Evolutionary conservation across 208 protist genomes (phyloP), one percentile per base, ranked within the genome.

Genomic region (Jaenimonas drosophilae): DNA sequence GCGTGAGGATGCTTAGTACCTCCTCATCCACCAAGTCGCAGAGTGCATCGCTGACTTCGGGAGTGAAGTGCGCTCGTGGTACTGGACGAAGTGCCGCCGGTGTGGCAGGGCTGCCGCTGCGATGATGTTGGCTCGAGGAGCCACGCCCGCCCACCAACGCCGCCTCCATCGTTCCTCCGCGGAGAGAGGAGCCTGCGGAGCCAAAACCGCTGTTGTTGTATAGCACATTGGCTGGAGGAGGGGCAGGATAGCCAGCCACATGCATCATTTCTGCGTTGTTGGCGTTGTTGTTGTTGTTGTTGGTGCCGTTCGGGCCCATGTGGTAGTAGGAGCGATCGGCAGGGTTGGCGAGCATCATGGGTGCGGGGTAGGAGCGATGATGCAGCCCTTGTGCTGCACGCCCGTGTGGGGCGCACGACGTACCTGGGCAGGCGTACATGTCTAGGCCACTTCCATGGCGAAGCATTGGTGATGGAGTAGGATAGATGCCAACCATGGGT

Each of bases 11-110:
- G 5, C 54, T 37, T 9, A 91, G 62, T 36, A 91, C 64, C 53
- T 91, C 61, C 11, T 62, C 49, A 26, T 87, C 77, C 2, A 88
- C 59, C 29, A 91, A 66, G 7, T 36, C 45, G 44, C 69, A 75
- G 17, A 91, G 63, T 5, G 46, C 31, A 5, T 53, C 53, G 33
- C 52, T 65, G 29, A 91, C 71, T 50, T 87, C 76, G 1, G 74
- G 75, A 0, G 82, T 87, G 50, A 84, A 82, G 36, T 47, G 21
- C 12, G 54, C 7, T 28, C 27, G 20, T 25, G 9, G 30, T 19
- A 20, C 33, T 40, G 28, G 16, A 16, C 4, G 12, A 32, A 0
- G 24, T 24, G 7, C 16, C 40, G 3, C 23, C 4, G 17, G 4
- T 14, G 40, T 14, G 12, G 27, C 40, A 17, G 41, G 40, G 16